Conservation (phyloP, 129 eudicot genomes). For the Dittrichia graveolens region DNA sequence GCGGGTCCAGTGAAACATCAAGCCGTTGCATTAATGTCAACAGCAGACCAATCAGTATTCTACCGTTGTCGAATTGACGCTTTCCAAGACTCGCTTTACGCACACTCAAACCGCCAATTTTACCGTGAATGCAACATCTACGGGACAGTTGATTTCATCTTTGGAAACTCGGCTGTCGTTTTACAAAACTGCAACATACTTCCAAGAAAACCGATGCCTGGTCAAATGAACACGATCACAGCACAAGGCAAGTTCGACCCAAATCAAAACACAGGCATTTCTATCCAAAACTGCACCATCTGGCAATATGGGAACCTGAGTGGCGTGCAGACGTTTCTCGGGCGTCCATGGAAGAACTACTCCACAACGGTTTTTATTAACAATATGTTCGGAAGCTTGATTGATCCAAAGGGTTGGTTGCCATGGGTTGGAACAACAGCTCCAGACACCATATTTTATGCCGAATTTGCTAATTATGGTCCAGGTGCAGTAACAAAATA, state of each 20-base stretch:
- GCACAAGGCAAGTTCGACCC: constrained; percentile 32
- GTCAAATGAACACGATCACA: constrained; percentile 26
- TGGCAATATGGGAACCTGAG: constrained; percentile 22
- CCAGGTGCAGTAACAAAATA: constrained; percentile 18
- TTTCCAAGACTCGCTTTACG: constrained; percentile 33
- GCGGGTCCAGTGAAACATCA: constrained; percentile 31
- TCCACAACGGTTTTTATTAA: constrained; percentile 21
- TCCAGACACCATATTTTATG: constrained; percentile 20
- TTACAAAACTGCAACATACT: constrained; percentile 24
- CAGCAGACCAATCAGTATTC: constrained; percentile 25
- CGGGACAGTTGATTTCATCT: constrained; percentile 31
- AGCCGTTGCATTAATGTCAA: constrained; percentile 28
- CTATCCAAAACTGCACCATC: constrained; percentile 27
- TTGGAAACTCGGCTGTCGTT: constrained; percentile 30
- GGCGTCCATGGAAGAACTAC: constrained; percentile 29
- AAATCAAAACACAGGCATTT: constrained; percentile 27
- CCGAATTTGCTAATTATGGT: constrained; percentile 20
- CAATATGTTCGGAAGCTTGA: constrained; percentile 16
- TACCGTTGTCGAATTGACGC: constrained; percentile 27
- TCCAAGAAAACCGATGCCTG: constrained; percentile 24
- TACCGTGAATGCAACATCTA: constrained; percentile 30
- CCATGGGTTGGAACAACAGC: constrained; percentile 31
- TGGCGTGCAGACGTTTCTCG: constrained; percentile 11
- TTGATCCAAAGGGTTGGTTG: constrained; percentile 30
- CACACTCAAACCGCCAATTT: constrained; percentile 31